A percentile compares a stretch with the other conserved stretches of the same genome.
phyloP scores from a whole-genome alignment of 1,284 basidiomycete species.

The Ceratobasidium papillatum region DNA sequence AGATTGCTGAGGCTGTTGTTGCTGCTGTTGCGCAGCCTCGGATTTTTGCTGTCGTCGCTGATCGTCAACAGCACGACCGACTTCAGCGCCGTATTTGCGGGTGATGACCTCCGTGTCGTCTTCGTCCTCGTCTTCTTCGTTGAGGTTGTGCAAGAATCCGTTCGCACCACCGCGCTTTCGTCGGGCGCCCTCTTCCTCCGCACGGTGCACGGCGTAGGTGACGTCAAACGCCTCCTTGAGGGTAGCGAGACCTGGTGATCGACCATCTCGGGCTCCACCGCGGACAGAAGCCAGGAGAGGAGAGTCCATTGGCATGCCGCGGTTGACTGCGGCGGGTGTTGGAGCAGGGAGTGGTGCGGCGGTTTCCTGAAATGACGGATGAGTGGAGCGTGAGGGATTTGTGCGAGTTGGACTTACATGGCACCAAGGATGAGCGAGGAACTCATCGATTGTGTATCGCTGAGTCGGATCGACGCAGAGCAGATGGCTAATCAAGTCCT shows the following conservation, averaged over 20 bases:
- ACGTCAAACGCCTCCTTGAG: slow-evolving; percentile 99
- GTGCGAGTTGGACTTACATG: slow-evolving; percentile 53
- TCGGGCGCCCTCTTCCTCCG: slow-evolving; percentile 97
- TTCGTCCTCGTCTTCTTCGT: slow-evolving; percentile 92
- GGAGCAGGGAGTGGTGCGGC: slow-evolving; percentile 69
- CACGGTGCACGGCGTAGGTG: slow-evolving; percentile 98
- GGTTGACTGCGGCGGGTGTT: slow-evolving; percentile 60
- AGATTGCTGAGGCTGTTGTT: slow-evolving; percentile 49
- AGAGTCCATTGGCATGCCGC: slow-evolving; percentile 82
- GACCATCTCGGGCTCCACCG: slow-evolving; percentile 75
- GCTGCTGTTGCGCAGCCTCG: slow-evolving; percentile 46
- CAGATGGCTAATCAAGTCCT: slow-evolving; percentile 94
- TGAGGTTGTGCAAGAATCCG: slow-evolving; percentile 85
- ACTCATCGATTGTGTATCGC: slow-evolving; percentile 98
- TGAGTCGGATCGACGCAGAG: slow-evolving; percentile 96
- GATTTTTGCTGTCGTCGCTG: slow-evolving; percentile 48
- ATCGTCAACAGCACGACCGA: slow-evolving; percentile 56
- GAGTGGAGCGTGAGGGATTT: slow-evolving; percentile 46
- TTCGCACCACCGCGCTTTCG: slow-evolving; percentile 76
- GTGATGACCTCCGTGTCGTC: no score
- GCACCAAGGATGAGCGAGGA: slow-evolving; percentile 97
- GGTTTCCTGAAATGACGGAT: slow-evolving; percentile 52
- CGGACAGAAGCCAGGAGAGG: slow-evolving; percentile 85
- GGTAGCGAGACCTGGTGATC: slow-evolving; percentile 89
- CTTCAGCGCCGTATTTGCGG: slow-evolving; percentile 60